Conservation (phyloP, 768 basidiomycete genomes). For the Panaeolus cyanescens region DNA sequence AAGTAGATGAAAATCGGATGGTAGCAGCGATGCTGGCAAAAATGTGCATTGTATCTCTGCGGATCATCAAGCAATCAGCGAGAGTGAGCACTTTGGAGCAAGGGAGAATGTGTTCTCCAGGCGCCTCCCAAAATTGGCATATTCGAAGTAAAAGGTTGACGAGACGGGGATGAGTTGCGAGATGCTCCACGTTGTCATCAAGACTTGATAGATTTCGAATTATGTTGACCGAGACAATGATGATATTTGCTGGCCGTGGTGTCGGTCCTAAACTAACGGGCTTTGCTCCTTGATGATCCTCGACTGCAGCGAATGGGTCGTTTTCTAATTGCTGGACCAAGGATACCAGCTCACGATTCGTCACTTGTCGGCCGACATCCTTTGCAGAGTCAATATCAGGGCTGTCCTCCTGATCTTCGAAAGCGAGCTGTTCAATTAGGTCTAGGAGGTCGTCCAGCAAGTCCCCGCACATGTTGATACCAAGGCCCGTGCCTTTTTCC, state of each 20-base stretch:
- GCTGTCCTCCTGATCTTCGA: slow-evolving; percentile 49
- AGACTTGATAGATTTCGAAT: slow-evolving; percentile 85
- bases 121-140: slow-evolving; percentile 48
- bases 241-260: slow-evolving; percentile 68
- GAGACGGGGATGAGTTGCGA: slow-evolving; percentile 65
- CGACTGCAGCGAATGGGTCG: slow-evolving; percentile 60
- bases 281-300: slow-evolving; percentile 48
- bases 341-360: slow-evolving; percentile 67
- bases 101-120: slow-evolving; percentile 39
- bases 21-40: slow-evolving; percentile 60
- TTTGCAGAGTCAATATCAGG: slow-evolving; percentile 29
- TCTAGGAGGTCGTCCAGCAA: slow-evolving; percentile 87
- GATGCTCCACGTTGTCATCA: slow-evolving; percentile 66
- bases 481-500: slow-evolving; percentile 69
- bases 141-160: slow-evolving; percentile 70
- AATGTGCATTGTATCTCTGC: slow-evolving; percentile 76
- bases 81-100: slow-evolving; percentile 65
- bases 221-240: slow-evolving; percentile 75
- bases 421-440: slow-evolving; percentile 81
- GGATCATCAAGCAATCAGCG: slow-evolving; percentile 67
- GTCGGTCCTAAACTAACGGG: slow-evolving; percentile 54
- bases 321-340: slow-evolving; percentile 57
- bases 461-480: slow-evolving; percentile 74
- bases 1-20: slow-evolving; percentile 49
- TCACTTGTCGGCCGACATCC: slow-evolving; percentile 27